phyloP scores from a whole-genome alignment of 768 basidiomycete genomes.

The Gymnopilus junonius region DNA sequence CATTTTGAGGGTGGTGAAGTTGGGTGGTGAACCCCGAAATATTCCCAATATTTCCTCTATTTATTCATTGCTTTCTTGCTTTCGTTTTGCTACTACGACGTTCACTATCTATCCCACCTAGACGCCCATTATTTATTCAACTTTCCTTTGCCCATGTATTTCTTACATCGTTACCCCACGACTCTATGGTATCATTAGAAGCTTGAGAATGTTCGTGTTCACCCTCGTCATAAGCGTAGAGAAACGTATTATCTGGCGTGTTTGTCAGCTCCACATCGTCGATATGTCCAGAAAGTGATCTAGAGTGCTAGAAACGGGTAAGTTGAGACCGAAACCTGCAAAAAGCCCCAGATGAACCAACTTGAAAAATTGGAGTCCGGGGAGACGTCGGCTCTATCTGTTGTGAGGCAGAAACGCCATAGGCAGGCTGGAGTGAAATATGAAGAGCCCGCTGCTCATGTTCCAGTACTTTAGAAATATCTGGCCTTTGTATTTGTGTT shows the following conservation, averaged over 20 bases:
- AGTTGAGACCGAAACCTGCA: neutral
- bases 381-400: neutral
- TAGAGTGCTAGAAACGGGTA: neutral
- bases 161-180: constrained; percentile 30
- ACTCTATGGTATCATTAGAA: constrained; percentile 44
- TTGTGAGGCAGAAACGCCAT: constrained; percentile 41
- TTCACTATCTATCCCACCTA: neutral
- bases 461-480: neutral
- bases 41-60: constrained; percentile 1
- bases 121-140: neutral
- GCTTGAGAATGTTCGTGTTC: constrained; percentile 14
- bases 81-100: constrained; percentile 7
- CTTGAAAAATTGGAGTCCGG: neutral
- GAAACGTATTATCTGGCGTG: neutral
- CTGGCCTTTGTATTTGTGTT: neutral
- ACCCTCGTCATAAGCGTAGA: neutral
- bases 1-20: constrained; percentile 68
- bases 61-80: constrained; percentile 14
- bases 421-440: constrained; percentile 27
- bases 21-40: constrained; percentile 56
- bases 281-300: neutral
- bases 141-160: constrained; percentile 1
- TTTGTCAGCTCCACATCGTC: neutral
- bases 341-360: neutral
- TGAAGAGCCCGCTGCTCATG: neutral